phyloP scores from a whole-genome alignment of 2,329 filamentous ascomycete genomes.

The Pseudogymnoascus sp. region DNA sequence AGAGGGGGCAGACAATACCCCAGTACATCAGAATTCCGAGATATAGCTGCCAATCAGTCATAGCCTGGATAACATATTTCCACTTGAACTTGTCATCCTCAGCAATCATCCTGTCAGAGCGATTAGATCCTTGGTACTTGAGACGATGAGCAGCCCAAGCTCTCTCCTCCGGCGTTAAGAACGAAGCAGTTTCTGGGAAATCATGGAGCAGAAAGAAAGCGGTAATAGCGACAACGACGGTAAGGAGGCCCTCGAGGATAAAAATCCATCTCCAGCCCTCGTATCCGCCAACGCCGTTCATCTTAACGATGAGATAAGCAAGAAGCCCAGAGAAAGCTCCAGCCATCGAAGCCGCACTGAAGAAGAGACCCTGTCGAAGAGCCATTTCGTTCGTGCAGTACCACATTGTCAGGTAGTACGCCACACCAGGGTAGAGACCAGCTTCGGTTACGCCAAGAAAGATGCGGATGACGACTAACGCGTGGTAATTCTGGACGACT shows the following conservation, averaged over 20 bases:
- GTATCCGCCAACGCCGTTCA: conserved; percentile 36
- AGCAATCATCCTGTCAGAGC: conserved; percentile 18
- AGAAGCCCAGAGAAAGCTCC: conserved; percentile 40
- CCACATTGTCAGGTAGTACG: conserved; percentile 47
- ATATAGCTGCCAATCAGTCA: conserved; percentile 39
- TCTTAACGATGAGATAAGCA: conserved; percentile 37
- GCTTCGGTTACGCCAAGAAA: conserved; percentile 20
- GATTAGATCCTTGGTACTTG: conserved; percentile 22
- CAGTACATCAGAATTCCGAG: conserved; percentile 43
- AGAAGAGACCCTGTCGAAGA: conserved; percentile 33
- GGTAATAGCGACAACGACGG: conserved; percentile 29
- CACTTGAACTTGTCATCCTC: conserved; percentile 25
- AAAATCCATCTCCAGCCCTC: conserved; percentile 47
- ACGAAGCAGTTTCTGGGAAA: conserved; percentile 33
- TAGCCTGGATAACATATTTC: conserved; percentile 32
- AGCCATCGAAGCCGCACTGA: conserved; percentile 29
- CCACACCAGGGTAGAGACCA: conserved; percentile 27
- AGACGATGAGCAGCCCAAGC: conserved; percentile 20
- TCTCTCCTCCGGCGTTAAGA: conserved; percentile 32
- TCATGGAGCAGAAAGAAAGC: conserved; percentile 40
- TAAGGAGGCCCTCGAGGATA: conserved; percentile 40
- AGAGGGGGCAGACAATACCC: conserved; percentile 43
- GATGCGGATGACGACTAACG: conserved; percentile 38
- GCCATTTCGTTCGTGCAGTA: conserved; percentile 47
- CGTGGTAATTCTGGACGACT: conserved; percentile 54